These are phyloP conservation scores for Penicillium sp. DNA, from an alignment of 2,329 filamentous ascomycete genomes.

Conservation along the genomic window DNA sequence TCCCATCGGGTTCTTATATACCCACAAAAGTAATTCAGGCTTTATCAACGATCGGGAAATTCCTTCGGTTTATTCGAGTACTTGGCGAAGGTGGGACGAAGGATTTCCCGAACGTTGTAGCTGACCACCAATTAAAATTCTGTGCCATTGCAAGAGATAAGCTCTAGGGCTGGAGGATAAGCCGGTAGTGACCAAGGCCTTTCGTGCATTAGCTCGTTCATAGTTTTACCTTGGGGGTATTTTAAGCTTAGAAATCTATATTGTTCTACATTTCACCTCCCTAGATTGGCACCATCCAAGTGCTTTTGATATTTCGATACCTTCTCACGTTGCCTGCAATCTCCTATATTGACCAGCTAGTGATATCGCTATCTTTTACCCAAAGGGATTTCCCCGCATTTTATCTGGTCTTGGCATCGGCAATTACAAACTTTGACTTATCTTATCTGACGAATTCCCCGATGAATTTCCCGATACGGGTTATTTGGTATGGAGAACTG, in stretches of 20 bases:
- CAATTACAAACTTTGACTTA: neutral
- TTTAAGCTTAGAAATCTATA: neutral
- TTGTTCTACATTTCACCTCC: neutral
- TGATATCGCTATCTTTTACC: neutral
- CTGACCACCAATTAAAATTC: neutral
- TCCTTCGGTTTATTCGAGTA: slow-evolving; percentile 7
- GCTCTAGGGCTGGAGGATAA: neutral
- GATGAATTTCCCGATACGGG: slow-evolving; percentile 9
- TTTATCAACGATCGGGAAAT: slow-evolving; percentile 9
- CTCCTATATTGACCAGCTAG: neutral
- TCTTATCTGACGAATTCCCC: slow-evolving; percentile 7
- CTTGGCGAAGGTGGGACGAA: neutral
- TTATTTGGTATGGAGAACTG: neutral
- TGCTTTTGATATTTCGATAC: neutral
- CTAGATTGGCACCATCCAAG: neutral
- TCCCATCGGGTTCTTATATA: slow-evolving; percentile 2
- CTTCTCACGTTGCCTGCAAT: neutral
- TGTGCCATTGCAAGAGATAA: neutral
- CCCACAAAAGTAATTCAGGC: neutral
- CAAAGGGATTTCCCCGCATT: slow-evolving; percentile 8
- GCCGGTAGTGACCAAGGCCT: neutral
- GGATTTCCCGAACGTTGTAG: slow-evolving; percentile 1
- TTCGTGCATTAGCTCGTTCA: neutral
- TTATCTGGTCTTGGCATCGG: slow-evolving; percentile 13
- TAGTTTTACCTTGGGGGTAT: neutral